Evolutionary conservation across 331 rosid species (phyloP).

Genomic region (Malus hybrid): DNA sequence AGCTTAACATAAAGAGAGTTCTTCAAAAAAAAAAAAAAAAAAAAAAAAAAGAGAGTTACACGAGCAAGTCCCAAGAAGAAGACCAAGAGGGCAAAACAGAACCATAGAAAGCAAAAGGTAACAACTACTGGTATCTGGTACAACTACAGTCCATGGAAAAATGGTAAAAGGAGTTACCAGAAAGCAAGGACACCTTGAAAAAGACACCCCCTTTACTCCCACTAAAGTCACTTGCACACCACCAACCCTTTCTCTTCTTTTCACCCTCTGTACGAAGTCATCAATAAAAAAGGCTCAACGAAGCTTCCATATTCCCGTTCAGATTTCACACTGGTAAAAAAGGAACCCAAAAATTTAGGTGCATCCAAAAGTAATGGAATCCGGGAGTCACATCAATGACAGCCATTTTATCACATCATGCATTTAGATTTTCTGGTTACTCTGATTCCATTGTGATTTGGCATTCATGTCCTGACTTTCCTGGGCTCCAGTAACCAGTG

Average conservation of each 20-base stretch:
- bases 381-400: not conserved
- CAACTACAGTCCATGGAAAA: not conserved
- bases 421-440: not conserved
- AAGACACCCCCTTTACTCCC: not conserved
- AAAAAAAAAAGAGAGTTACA: not conserved
- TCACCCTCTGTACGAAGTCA: not conserved
- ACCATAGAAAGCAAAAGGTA: not conserved
- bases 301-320: constrained; percentile 3
- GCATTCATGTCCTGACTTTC: not conserved
- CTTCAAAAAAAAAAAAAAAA: no score
- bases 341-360: not conserved
- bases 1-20: not conserved
- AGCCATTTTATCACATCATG: not conserved
- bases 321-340: no score
- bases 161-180: not conserved
- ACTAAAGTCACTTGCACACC: not conserved
- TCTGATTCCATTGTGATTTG: not conserved
- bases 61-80: not conserved
- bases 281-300: not conserved
- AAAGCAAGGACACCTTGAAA: constrained; percentile 15
- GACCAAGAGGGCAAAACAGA: not conserved
- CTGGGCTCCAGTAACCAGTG: not conserved
- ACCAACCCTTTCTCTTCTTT: not conserved
- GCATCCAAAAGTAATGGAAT: constrained; percentile 3
- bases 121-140: not conserved